Conservation (phyloP, 2,329 filamentous ascomycete species). For the Endothia cerciana region DNA sequence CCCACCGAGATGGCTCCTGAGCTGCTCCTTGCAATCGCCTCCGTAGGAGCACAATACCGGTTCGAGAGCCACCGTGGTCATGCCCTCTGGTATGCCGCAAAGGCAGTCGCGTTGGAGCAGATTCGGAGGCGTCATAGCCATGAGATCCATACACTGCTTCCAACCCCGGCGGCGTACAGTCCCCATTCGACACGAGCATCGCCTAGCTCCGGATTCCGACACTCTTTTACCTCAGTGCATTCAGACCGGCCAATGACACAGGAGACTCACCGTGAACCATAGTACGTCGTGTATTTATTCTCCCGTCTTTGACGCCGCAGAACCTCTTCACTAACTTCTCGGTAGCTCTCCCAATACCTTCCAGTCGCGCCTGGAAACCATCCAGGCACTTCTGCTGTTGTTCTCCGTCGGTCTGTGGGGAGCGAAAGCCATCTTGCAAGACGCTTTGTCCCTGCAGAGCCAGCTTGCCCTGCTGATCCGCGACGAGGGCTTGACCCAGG, state of each 20-base stretch:
- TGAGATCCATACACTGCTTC: conserved; percentile 59
- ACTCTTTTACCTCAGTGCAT: conserved; percentile 62
- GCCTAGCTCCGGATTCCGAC: conserved; percentile 59
- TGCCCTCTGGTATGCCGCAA: conserved; percentile 64
- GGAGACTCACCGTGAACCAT: conserved; percentile 62
- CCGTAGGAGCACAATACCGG: conserved; percentile 69
- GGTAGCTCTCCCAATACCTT: conserved; percentile 61
- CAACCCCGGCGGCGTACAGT: conserved; percentile 61
- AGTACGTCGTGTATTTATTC: conserved; percentile 48
- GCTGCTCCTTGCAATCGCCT: conserved; percentile 67
- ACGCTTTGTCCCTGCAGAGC: conserved; percentile 63
- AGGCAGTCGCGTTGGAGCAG: conserved; percentile 61
- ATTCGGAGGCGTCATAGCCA: conserved; percentile 60
- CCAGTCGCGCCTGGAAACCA: conserved; percentile 64
- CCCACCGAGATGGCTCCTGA: conserved; percentile 69
- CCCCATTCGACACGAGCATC: conserved; percentile 64
- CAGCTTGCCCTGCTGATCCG: conserved; percentile 60
- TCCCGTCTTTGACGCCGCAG: not conserved
- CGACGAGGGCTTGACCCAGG: conserved; percentile 58
- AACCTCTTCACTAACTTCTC: conserved; percentile 14
- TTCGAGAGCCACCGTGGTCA: conserved; percentile 64
- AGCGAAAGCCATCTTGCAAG: conserved; percentile 62
- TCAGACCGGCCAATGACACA: conserved; percentile 60
- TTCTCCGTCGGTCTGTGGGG: conserved; percentile 66
- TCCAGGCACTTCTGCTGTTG: conserved; percentile 64